These are phyloP conservation scores for Mollisiaceae sp. DNA, from an alignment of 2,329 filamentous ascomycete species.

Conservation along the genomic window DNA sequence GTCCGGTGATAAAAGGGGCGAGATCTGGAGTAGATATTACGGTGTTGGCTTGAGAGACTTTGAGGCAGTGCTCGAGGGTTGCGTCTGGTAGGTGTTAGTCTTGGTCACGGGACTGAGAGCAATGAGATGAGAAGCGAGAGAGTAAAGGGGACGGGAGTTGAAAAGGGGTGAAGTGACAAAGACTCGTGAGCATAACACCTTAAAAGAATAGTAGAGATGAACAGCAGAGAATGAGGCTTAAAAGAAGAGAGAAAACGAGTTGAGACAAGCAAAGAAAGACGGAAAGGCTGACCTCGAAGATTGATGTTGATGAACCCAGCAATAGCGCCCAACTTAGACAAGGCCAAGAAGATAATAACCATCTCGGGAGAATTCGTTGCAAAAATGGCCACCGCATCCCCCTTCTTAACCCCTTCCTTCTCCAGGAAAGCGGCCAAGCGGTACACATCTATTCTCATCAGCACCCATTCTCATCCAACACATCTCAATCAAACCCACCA, in stretches of 20 bases:
- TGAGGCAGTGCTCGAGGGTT: conserved; percentile 51
- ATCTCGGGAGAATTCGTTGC: conserved; percentile 56
- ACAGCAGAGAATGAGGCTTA: not conserved
- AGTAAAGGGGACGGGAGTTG: not conserved
- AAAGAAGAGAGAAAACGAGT: not conserved
- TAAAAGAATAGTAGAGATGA: too few relatives aligned
- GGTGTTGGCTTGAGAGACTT: conserved; percentile 47
- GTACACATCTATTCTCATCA: conserved; percentile 46
- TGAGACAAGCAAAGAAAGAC: too few relatives aligned
- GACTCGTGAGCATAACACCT: conserved; percentile 18
- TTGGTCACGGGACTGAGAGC: not conserved
- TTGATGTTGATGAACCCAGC: conserved; percentile 53
- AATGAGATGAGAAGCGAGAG: not conserved
- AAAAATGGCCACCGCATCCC: conserved; percentile 52
- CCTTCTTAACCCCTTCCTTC: conserved; percentile 44
- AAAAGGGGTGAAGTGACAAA: not conserved
- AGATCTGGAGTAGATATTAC: conserved; percentile 53
- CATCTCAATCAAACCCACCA: conserved; percentile 40
- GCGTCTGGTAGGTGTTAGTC: conserved; percentile 42
- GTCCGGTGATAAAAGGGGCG: conserved; percentile 40
- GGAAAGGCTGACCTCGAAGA: conserved; percentile 45
- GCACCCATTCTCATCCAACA: conserved; percentile 10
- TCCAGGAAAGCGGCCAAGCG: conserved; percentile 50
- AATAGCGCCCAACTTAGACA: conserved; percentile 52
- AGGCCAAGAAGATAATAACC: conserved; percentile 49